Evolutionary conservation across 805 yeast species (phyloP).

Genomic region (Saturnispora quitensis): DNA sequence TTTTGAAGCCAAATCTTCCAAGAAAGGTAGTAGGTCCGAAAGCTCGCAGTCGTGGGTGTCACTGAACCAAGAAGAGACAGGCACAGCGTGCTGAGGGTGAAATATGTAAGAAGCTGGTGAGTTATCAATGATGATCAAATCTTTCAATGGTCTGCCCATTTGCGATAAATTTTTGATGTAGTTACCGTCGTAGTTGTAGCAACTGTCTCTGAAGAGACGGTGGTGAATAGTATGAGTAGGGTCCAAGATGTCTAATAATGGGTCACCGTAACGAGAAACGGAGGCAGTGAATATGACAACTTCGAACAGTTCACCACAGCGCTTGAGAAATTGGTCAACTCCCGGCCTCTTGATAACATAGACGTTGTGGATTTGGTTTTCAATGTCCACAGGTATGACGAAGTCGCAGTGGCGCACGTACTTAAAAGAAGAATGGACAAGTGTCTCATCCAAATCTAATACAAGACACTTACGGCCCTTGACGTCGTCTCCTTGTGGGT

Average conservation of each 20-base stretch:
- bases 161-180: conserved; percentile 90
- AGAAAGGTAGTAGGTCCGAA: conserved; percentile 79
- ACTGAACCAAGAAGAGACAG: conserved; percentile 96
- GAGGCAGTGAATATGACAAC: conserved; percentile 97
- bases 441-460: conserved; percentile 89
- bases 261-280: conserved; percentile 93
- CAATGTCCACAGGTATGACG: conserved; percentile 95
- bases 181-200: conserved; percentile 89
- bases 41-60: conserved; percentile 96
- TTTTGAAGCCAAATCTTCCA: conserved; percentile 69
- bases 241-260: conserved; percentile 83
- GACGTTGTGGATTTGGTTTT: conserved; percentile 84
- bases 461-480: conserved; percentile 75
- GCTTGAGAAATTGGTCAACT: conserved; percentile 81
- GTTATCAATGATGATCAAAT: conserved; percentile 85
- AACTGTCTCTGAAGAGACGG: conserved; percentile 87
- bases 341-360: conserved; percentile 97
- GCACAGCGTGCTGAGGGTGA: conserved; percentile 97
- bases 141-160: conserved; percentile 84
- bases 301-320: conserved; percentile 81
- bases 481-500: conserved; percentile 41
- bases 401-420: conserved; percentile 89
- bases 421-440: conserved; percentile 92
- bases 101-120: conserved; percentile 97
- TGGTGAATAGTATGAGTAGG: conserved; percentile 71